Percentiles rank a stretch among this genome's conserved stretches.
Evolutionary conservation across 306 rosid genomes (phyloP).

Genomic region (Phaseolus lunatus): DNA sequence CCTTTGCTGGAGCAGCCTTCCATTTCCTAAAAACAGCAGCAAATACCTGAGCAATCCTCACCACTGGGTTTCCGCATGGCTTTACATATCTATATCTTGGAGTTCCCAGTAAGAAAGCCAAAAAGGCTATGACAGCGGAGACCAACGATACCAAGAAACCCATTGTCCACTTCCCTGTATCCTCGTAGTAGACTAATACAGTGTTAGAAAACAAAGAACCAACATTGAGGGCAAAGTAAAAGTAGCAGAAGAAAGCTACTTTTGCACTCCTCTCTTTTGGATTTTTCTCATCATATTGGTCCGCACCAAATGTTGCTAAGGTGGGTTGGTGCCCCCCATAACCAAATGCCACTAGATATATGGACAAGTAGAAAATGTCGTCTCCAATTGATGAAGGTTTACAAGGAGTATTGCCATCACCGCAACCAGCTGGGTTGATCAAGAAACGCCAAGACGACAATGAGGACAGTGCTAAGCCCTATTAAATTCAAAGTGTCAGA

Average conservation of each 20-base stretch:
- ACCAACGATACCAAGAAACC: constrained; percentile 59
- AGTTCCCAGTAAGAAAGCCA: constrained; percentile 54
- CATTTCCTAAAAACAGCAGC: constrained; percentile 52
- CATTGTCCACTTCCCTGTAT: constrained; percentile 64
- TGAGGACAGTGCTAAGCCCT: constrained; percentile 66
- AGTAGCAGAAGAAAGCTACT: constrained; percentile 63
- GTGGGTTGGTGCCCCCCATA: constrained; percentile 83
- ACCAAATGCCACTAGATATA: constrained; percentile 70
- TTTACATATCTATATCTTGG: constrained; percentile 56
- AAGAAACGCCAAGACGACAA: constrained; percentile 62
- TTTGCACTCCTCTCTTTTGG: constrained; percentile 52
- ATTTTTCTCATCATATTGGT: constrained; percentile 65
- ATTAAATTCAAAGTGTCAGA: background rate
- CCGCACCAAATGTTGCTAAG: constrained; percentile 72
- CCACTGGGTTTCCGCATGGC: constrained; percentile 65
- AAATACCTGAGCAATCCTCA: constrained; percentile 67
- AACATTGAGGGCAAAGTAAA: constrained; percentile 66
- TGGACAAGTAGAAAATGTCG: constrained; percentile 60
- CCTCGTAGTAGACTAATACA: constrained; percentile 65
- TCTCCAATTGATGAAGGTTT: constrained; percentile 51
- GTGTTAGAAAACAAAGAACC: constrained; percentile 74
- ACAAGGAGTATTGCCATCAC: constrained; percentile 52
- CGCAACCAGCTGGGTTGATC: constrained; percentile 66
- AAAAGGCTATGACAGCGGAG: constrained; percentile 59
- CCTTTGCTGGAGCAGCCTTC: constrained; percentile 41